Conservation (phyloP, 768 basidiomycete species). For the Strobilomyces echinocephalus region DNA sequence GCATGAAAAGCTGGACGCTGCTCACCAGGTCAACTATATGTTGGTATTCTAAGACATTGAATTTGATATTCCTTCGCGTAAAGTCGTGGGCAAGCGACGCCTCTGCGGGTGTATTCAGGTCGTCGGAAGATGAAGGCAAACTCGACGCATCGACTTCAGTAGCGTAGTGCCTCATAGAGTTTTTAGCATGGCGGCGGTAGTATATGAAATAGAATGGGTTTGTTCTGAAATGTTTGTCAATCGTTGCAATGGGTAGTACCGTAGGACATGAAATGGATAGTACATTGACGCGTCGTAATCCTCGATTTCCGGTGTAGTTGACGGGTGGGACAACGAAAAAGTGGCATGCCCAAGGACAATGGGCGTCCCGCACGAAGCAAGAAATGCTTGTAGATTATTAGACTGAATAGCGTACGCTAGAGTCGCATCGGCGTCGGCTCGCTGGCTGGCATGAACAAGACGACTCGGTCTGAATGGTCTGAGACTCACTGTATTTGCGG, state of each 20-base stretch:
- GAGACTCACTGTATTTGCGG: conserved; percentile 30
- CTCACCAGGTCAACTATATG: conserved; percentile 41
- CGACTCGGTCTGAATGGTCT: not conserved
- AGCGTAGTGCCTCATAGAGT: conserved; percentile 62
- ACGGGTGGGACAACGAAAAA: conserved; percentile 13
- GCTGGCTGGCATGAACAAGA: conserved; percentile 8
- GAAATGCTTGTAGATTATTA: conserved; percentile 17
- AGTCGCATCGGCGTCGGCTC: conserved; percentile 13
- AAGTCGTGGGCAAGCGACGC: conserved; percentile 37
- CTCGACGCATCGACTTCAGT: conserved; percentile 36
- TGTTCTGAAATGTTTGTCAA: conserved; percentile 10
- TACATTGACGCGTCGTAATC: conserved; percentile 25
- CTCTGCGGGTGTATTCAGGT: conserved; percentile 21
- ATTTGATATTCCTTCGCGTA: conserved; percentile 22
- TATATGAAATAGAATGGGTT: conserved; percentile 35
- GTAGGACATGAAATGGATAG: conserved; percentile 1
- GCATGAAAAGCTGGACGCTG: not conserved
- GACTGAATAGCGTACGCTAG: conserved; percentile 11
- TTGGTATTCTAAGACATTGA: conserved; percentile 19
- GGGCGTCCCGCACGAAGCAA: conserved; percentile 17
- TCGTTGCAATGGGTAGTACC: conserved; percentile 1
- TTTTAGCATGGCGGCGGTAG: conserved; percentile 50
- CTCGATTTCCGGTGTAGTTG: conserved; percentile 29
- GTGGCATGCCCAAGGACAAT: conserved; percentile 29
- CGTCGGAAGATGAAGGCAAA: conserved; percentile 11